phyloP scores from a whole-genome alignment of 2,329 filamentous ascomycete genomes.

The Cadophora luteo-olivacea region DNA sequence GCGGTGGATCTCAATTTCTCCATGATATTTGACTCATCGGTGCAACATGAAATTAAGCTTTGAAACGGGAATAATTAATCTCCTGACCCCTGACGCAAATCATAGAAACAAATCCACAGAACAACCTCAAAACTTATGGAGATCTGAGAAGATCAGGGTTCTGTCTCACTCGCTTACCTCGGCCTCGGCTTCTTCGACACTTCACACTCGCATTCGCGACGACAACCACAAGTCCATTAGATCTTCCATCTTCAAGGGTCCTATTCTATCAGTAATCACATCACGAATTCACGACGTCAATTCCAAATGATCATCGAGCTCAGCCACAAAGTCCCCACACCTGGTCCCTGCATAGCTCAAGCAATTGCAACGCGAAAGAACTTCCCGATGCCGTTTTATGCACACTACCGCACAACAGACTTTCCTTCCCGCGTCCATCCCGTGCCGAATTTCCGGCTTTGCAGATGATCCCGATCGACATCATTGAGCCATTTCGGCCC shows the following conservation, averaged over 20 bases:
- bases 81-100: slow-evolving; percentile 9
- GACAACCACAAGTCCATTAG: neutral
- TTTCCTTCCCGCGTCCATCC: neutral
- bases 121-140: neutral
- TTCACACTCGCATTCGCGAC: neutral
- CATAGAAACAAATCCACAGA: neutral
- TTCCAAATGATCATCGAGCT: neutral
- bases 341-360: slow-evolving; percentile 1
- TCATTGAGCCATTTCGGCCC: neutral
- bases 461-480: slow-evolving; percentile 17
- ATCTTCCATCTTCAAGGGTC: neutral
- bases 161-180: neutral
- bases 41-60: slow-evolving; percentile 9
- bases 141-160: neutral
- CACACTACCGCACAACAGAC: neutral
- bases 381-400: slow-evolving; percentile 5
- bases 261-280: neutral
- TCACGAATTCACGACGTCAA: neutral
- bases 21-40: neutral
- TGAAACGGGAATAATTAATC: neutral
- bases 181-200: neutral
- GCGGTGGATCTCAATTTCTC: no score
- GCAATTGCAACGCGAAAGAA: neutral
- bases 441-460: slow-evolving; percentile 12
- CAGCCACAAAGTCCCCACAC: slow-evolving; percentile 6